A percentile compares a stretch with the other conserved stretches of the same genome.
phyloP scores from a whole-genome alignment of 805 yeast genomes.

The Lipomyces yamanashiensis region DNA sequence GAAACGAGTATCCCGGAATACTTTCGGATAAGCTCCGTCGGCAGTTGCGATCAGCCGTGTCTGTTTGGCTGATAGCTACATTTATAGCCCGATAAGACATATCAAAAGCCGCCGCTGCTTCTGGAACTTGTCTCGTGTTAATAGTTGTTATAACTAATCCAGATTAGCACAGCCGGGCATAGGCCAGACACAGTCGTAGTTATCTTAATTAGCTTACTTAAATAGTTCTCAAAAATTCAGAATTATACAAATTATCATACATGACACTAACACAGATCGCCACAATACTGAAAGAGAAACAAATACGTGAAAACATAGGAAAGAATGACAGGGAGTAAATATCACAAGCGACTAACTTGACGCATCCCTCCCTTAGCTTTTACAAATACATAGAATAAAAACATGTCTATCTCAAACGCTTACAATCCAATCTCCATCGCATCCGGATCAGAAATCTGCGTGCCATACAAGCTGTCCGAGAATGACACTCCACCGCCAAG shows the following conservation, averaged over 20 bases:
- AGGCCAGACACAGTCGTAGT: no score
- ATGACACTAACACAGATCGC: not conserved
- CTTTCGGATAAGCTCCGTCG: no score
- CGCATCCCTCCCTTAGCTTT: not conserved
- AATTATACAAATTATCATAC: not conserved
- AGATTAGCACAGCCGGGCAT: no score
- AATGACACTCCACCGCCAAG: not conserved
- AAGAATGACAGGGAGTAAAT: not conserved
- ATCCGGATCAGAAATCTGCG: slow-evolving; percentile 10
- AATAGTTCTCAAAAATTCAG: not conserved
- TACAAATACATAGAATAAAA: slow-evolving; percentile 4
- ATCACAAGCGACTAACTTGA: not conserved
- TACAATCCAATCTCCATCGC: slow-evolving; percentile 16
- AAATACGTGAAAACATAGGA: not conserved
- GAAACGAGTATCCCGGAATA: no score
- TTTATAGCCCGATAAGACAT: no score
- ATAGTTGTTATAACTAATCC: no score
- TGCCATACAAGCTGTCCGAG: slow-evolving; percentile 9
- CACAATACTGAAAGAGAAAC: no score
- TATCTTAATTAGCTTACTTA: not conserved
- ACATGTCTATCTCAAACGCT: no score
- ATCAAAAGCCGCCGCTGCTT: no score
- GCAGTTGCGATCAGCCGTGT: no score
- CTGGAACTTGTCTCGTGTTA: no score
- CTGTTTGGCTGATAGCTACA: no score